These are phyloP conservation scores for Backusella australiensis DNA, from an alignment of 192 early-diverging fungal genomes.

Conservation along the genomic window DNA sequence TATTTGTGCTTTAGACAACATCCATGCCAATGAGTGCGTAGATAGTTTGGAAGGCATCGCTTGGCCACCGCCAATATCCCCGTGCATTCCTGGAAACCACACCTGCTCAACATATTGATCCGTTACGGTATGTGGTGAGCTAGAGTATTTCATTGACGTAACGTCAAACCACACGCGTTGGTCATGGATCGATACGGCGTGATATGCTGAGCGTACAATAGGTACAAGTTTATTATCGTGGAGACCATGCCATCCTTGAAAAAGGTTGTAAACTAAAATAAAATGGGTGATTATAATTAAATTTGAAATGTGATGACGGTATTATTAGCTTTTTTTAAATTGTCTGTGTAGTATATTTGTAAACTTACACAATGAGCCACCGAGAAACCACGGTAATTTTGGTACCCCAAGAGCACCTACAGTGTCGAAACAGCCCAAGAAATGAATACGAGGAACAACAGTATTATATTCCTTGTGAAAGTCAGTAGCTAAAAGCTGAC, in stretches of 20 bases:
- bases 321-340: background rate
- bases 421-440: slow-evolving; percentile 28
- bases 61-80: slow-evolving; percentile 15
- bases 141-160: slow-evolving; percentile 10
- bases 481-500: background rate
- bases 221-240: slow-evolving; percentile 24
- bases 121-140: background rate
- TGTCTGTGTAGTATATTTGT: background rate
- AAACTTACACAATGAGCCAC: slow-evolving; percentile 16
- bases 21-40: slow-evolving; percentile 20
- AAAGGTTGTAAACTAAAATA: slow-evolving; percentile 8
- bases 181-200: slow-evolving; percentile 26
- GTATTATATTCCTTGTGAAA: slow-evolving; percentile 3
- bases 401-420: slow-evolving; percentile 28
- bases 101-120: slow-evolving; percentile 18
- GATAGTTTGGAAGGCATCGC: background rate
- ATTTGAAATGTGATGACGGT: background rate
- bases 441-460: slow-evolving; percentile 10
- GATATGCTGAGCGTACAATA: slow-evolving; percentile 11
- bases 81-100: slow-evolving; percentile 29
- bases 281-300: background rate
- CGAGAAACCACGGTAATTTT: slow-evolving; percentile 20
- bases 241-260: slow-evolving; percentile 8
- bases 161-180: slow-evolving; percentile 26
- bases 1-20: slow-evolving; percentile 15